phyloP scores from a whole-genome alignment of 2,329 filamentous ascomycete species.

The Trichoderma aggressivum region DNA sequence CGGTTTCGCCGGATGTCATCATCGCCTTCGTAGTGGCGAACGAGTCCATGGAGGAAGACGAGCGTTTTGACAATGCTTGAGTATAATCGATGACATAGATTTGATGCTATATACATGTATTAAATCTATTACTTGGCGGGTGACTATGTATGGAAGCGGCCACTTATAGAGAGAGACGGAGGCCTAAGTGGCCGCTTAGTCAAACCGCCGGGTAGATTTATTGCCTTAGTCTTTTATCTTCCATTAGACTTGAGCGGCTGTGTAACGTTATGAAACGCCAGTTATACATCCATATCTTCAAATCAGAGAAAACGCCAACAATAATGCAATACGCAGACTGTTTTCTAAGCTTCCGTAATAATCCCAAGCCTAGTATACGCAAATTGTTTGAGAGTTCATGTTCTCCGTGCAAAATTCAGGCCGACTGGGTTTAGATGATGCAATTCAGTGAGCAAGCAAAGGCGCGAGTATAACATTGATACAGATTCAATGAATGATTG shows the following conservation, averaged over 20 bases:
- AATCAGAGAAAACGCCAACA: neutral
- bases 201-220: neutral
- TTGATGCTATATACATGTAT: too few species aligned
- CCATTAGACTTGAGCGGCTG: neutral
- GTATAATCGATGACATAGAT: neutral
- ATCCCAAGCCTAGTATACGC: neutral
- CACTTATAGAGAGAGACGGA: neutral
- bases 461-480: neutral
- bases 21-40: neutral
- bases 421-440: neutral
- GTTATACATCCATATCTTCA: neutral
- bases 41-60: neutral
- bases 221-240: neutral
- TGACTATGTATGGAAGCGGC: neutral
- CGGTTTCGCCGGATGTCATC: neutral
- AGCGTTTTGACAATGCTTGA: neutral
- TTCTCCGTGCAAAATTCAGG: neutral
- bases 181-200: neutral
- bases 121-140: too few species aligned
- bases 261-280: neutral
- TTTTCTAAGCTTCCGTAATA: neutral
- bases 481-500: neutral
- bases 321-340: neutral
- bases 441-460: neutral
- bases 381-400: neutral